Evolutionary conservation across 371 early-diverging fungal species (phyloP).

Genomic region (Lichtheimia ramosa): DNA sequence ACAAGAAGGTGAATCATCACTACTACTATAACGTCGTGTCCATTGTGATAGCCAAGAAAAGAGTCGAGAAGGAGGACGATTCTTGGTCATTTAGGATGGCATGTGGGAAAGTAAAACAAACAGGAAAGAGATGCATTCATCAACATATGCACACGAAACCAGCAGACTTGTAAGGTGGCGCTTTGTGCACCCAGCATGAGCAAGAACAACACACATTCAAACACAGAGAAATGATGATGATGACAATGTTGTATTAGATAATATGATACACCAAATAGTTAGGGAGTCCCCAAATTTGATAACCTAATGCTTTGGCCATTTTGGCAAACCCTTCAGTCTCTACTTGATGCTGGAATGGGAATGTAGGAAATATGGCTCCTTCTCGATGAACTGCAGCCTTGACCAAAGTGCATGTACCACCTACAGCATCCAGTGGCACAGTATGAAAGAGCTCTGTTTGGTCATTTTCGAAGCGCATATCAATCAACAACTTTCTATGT

Average conservation of each 20-base stretch:
- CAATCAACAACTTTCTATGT: conserved; percentile 46
- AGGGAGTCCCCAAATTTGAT: conserved; percentile 50
- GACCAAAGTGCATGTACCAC: conserved; percentile 65
- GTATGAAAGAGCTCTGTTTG: conserved; percentile 20
- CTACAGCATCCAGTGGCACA: conserved; percentile 62
- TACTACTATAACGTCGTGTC: conserved; percentile 10
- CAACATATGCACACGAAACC: too few relatives aligned
- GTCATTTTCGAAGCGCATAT: conserved; percentile 36
- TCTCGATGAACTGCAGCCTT: conserved; percentile 67
- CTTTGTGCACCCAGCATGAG: conserved; percentile 1
- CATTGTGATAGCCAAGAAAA: conserved; percentile 20
- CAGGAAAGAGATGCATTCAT: background rate
- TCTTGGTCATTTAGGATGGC: conserved; percentile 10
- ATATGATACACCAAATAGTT: conserved; percentile 45
- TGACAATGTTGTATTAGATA: conserved; percentile 1
- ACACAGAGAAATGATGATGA: background rate
- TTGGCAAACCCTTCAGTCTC: conserved; percentile 82
- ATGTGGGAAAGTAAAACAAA: conserved; percentile 3
- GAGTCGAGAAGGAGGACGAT: conserved; percentile 13
- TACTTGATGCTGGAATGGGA: conserved; percentile 64
- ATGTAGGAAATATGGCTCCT: conserved; percentile 67
- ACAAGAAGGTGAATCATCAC: conserved; percentile 2
- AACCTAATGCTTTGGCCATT: conserved; percentile 64
- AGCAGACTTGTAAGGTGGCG: too few relatives aligned
- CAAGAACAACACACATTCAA: background rate